Conservation (phyloP, 176 grass and related monocot species). For the Aegilops umbellulata region DNA sequence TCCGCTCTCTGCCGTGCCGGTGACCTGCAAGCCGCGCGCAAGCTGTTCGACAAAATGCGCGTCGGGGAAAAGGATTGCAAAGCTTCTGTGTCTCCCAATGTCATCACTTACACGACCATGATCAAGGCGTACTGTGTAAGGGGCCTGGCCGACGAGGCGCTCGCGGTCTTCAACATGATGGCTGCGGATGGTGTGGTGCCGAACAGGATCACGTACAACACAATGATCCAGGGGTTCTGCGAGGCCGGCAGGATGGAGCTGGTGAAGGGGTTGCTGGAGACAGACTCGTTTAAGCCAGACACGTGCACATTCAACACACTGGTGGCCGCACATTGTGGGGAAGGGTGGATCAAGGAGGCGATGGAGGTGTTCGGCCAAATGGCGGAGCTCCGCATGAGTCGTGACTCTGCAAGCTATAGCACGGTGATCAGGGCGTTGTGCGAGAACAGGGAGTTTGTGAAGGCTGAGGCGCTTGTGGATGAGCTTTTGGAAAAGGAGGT, state of each 20-base stretch:
- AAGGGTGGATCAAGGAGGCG: conserved; percentile 40
- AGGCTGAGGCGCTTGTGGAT: conserved; percentile 69
- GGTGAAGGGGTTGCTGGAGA: conserved; percentile 54
- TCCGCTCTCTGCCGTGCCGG: conserved; percentile 49
- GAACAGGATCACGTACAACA: conserved; percentile 83
- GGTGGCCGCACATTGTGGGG: conserved; percentile 44
- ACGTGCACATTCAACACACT: conserved; percentile 90
- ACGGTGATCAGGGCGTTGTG: conserved; percentile 58
- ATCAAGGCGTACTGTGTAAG: conserved; percentile 66
- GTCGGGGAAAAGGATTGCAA: background rate
- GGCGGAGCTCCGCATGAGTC: conserved; percentile 54
- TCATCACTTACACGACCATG: conserved; percentile 85
- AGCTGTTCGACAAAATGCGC: conserved; percentile 74
- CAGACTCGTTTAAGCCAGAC: conserved; percentile 61
- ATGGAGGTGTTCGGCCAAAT: conserved; percentile 73
- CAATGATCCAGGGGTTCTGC: conserved; percentile 86
- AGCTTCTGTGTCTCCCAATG: conserved; percentile 35
- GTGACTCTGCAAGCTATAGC: conserved; percentile 79
- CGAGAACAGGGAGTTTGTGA: conserved; percentile 41
- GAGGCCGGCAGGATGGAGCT: conserved; percentile 79
- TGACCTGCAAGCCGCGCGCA: conserved; percentile 49
- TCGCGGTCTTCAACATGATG: conserved; percentile 59
- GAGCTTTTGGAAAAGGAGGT: conserved; percentile 76
- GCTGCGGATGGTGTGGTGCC: conserved; percentile 36
- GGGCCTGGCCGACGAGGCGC: conserved; percentile 44